phyloP scores from a whole-genome alignment of 805 yeast species.

The Saccharomycopsis synnaedendra region DNA sequence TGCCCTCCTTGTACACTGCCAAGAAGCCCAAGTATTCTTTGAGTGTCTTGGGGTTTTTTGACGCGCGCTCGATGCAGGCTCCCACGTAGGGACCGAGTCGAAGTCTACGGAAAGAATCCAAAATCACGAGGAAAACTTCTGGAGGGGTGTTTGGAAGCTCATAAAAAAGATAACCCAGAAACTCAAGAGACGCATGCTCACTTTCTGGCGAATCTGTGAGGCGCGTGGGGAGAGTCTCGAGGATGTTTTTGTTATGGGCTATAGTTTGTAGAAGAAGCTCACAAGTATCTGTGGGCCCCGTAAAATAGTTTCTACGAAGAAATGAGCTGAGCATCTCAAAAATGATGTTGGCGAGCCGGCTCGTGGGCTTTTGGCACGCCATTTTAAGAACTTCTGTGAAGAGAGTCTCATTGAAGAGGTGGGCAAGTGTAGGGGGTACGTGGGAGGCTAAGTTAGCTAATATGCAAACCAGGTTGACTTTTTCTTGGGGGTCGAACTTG shows the following conservation, averaged over 20 bases:
- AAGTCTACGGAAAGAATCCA: slow-evolving; percentile 6
- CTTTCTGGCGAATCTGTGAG: not conserved
- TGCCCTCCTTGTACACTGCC: not conserved
- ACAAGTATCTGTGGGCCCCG: too few relatives aligned
- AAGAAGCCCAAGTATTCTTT: not conserved
- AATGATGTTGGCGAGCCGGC: slow-evolving; percentile 35
- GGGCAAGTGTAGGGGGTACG: slow-evolving; percentile 28
- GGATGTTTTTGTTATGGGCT: too few relatives aligned
- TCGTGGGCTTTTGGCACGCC: slow-evolving; percentile 30
- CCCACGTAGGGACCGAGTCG: slow-evolving; percentile 16
- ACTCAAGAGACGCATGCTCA: slow-evolving; percentile 1
- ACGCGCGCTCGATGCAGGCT: slow-evolving; percentile 15
- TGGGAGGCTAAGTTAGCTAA: slow-evolving; percentile 40
- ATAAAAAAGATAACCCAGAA: not conserved
- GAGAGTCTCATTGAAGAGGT: slow-evolving; percentile 29
- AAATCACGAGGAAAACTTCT: not conserved
- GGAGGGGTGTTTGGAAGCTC: not conserved
- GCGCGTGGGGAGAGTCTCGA: slow-evolving; percentile 7
- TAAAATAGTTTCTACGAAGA: too few relatives aligned
- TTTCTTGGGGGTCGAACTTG: slow-evolving; percentile 37
- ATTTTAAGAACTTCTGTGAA: slow-evolving; percentile 31
- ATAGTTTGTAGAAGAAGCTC: too few relatives aligned
- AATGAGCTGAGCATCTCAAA: slow-evolving; percentile 24
- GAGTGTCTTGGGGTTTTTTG: not conserved
- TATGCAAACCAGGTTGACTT: slow-evolving; percentile 40